Evolutionary conservation across 73 alveolate genomes (phyloP).

Genomic region (Urostyla sp.): DNA sequence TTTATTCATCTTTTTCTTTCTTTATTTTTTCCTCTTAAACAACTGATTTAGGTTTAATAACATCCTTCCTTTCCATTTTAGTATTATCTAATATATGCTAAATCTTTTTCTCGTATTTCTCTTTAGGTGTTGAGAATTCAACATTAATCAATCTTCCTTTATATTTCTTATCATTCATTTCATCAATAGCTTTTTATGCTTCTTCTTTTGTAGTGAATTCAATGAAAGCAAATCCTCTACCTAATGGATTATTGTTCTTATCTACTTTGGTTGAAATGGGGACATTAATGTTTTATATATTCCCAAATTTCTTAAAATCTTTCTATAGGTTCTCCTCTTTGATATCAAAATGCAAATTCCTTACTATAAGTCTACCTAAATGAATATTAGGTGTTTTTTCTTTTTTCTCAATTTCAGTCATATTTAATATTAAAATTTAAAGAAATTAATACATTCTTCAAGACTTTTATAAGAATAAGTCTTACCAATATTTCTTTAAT

Average conservation of each 20-base stretch:
- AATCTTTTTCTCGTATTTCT: constrained; percentile 39
- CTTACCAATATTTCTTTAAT: too few species aligned
- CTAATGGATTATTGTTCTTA: constrained; percentile 31
- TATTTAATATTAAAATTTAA: too few species aligned
- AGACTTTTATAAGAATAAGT: too few species aligned
- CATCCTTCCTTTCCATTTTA: constrained; percentile 21
- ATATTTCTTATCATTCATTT: constrained; percentile 62
- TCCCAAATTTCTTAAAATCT: constrained; percentile 40
- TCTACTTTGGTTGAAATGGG: too few species aligned
- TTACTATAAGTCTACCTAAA: constrained; percentile 54
- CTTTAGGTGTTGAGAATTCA: constrained; percentile 52
- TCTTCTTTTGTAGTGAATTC: constrained; percentile 81
- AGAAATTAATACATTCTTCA: too few species aligned
- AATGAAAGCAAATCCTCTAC: constrained; percentile 83
- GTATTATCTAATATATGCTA: constrained; percentile 16
- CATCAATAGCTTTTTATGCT: constrained; percentile 85
- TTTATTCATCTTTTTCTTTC: constrained; percentile 51
- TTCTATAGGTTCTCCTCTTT: constrained; percentile 48
- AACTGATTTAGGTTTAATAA: constrained; percentile 1
- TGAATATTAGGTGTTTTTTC: too few species aligned
- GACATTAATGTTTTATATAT: constrained; percentile 17
- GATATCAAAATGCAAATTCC: constrained; percentile 57
- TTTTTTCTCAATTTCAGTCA: too few species aligned
- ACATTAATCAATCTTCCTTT: constrained; percentile 66
- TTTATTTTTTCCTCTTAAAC: constrained; percentile 41